Conservation (phyloP, 192 early-diverging fungal species). For the Coemansia sp. region DNA sequence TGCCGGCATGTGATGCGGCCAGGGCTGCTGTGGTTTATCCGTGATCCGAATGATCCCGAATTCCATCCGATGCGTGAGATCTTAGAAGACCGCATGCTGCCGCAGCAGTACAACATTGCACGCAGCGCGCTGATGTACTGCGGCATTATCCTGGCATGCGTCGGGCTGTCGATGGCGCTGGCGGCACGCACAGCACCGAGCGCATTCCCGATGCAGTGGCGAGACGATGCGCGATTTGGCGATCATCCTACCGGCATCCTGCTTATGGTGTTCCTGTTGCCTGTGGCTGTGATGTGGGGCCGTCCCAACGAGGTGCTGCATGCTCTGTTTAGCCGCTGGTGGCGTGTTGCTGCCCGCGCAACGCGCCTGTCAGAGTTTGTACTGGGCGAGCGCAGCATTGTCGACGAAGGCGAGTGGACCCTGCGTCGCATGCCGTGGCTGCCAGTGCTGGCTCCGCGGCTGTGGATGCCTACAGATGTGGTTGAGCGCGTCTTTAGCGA, state of each 20-base stretch:
- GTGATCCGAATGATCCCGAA: slow-evolving; percentile 93
- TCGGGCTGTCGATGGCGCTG: slow-evolving; percentile 58
- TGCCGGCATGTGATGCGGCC: slow-evolving; percentile 83
- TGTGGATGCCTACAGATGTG: slow-evolving; percentile 54
- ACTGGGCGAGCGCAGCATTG: slow-evolving; percentile 64
- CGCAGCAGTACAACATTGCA: slow-evolving; percentile 82
- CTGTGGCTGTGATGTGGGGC: slow-evolving; percentile 60
- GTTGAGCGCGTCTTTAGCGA: slow-evolving; percentile 52
- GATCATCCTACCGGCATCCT: slow-evolving; percentile 72
- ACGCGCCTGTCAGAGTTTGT: slow-evolving; percentile 83
- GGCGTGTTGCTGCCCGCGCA: slow-evolving; percentile 61
- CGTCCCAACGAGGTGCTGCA: slow-evolving; percentile 63
- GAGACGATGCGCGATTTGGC: slow-evolving; percentile 33
- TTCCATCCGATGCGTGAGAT: slow-evolving; percentile 95
- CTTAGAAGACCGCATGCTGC: slow-evolving; percentile 69
- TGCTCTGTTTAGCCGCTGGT: slow-evolving; percentile 67
- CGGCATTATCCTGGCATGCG: slow-evolving; percentile 68
- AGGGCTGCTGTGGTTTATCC: slow-evolving; percentile 98
- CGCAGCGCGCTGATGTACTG: slow-evolving; percentile 84
- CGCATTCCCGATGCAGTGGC: slow-evolving; percentile 36
- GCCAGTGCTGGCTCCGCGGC: slow-evolving; percentile 45
- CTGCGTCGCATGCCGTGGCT: slow-evolving; percentile 58
- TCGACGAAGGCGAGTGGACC: slow-evolving; percentile 74
- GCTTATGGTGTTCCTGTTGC: slow-evolving; percentile 72
- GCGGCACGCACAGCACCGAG: slow-evolving; percentile 13